Percentiles rank a stretch among this genome's conserved stretches.
These are phyloP conservation scores for Colletotrichum ledebouriae DNA, from an alignment of 2,329 filamentous ascomycete genomes.

Conservation along the genomic window DNA sequence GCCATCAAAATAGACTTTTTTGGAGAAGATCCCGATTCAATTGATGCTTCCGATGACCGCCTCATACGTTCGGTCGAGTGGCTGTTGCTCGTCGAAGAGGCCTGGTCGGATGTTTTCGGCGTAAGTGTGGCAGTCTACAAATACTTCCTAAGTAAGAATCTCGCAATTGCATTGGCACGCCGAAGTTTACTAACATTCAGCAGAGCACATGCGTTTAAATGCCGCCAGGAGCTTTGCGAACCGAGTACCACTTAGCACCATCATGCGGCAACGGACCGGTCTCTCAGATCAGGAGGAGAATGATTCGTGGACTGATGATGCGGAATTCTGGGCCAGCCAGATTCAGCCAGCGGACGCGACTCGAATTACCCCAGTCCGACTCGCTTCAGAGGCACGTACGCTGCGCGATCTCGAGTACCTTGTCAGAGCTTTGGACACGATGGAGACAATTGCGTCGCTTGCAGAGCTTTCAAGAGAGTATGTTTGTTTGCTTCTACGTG, in stretches of 20 bases:
- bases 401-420: constrained; percentile 79
- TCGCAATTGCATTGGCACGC: constrained; percentile 28
- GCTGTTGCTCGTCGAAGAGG: constrained; percentile 80
- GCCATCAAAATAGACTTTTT: constrained; percentile 80
- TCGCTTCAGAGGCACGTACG: constrained; percentile 69
- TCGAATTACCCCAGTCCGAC: constrained; percentile 55
- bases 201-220: constrained; percentile 65
- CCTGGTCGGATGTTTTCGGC: constrained; percentile 78
- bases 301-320: constrained; percentile 54
- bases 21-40: constrained; percentile 67
- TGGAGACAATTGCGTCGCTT: constrained; percentile 75
- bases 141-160: constrained; percentile 81
- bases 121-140: constrained; percentile 82
- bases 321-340: constrained; percentile 56
- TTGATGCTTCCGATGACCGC: constrained; percentile 74
- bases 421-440: constrained; percentile 73
- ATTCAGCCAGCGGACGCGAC: constrained; percentile 53
- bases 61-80: constrained; percentile 88
- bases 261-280: constrained; percentile 59
- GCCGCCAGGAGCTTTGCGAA: constrained; percentile 68
- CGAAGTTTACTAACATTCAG: constrained; percentile 37
- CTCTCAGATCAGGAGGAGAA: constrained; percentile 54
- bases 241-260: constrained; percentile 63
- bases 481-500: constrained; percentile 46
- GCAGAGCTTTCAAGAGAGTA: constrained; percentile 67